Percentiles rank a stretch among this genome's conserved stretches.
Evolutionary conservation across 2,329 filamentous ascomycete species (phyloP).

Genomic region (Celoporthe dispersa): DNA sequence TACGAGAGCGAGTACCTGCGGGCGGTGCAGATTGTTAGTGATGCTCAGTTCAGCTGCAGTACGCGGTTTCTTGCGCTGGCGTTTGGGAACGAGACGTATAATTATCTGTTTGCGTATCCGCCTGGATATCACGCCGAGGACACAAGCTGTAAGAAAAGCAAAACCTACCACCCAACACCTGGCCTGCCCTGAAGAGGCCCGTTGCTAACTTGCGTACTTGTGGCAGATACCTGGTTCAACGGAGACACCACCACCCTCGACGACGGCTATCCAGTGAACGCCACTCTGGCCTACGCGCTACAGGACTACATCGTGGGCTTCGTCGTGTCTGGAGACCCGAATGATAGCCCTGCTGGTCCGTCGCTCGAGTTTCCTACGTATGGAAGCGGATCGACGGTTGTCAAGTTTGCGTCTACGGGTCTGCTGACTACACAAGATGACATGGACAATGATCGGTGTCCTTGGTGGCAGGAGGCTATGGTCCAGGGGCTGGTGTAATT

Average conservation of each 20-base stretch:
- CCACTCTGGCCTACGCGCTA: constrained; percentile 38
- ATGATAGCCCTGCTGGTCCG: constrained; percentile 21
- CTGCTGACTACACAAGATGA: constrained; percentile 32
- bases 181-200: too few species aligned
- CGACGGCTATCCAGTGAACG: constrained; percentile 36
- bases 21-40: constrained; percentile 45
- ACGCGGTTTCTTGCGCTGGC: constrained; percentile 53
- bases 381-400: constrained; percentile 31
- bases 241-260: constrained; percentile 37
- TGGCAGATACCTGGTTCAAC: constrained; percentile 41
- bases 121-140: constrained; percentile 59
- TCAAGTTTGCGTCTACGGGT: constrained; percentile 31
- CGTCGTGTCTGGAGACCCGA: constrained; percentile 39
- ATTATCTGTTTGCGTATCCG: constrained; percentile 57
- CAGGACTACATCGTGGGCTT: constrained; percentile 45
- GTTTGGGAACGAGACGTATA: constrained; percentile 50
- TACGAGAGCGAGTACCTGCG: constrained; percentile 52
- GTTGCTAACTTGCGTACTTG: too few species aligned
- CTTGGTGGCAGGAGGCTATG: constrained; percentile 40
- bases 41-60: constrained; percentile 55
- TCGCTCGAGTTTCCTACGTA: constrained; percentile 34
- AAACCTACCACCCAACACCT: too few species aligned
- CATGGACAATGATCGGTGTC: constrained; percentile 39
- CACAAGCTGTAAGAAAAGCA: constrained; percentile 44
- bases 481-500: constrained; percentile 32